Evolutionary conservation across 768 basidiomycete species (phyloP).

Genomic region (Tubosaeta brunneosetosa): DNA sequence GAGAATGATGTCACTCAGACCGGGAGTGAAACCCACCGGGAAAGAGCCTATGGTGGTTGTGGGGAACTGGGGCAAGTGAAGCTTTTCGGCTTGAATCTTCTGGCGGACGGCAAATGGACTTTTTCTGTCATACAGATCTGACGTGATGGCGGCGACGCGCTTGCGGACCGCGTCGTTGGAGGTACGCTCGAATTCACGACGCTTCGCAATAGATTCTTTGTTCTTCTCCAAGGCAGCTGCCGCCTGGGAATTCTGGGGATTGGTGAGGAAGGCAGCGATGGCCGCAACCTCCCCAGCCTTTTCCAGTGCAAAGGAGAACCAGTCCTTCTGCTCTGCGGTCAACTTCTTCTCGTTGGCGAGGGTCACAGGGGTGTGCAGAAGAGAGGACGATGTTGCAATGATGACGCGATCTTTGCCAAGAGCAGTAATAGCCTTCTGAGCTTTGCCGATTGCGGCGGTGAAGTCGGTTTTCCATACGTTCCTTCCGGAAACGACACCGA

Average conservation of each 20-base stretch:
- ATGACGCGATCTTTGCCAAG: constrained; percentile 88
- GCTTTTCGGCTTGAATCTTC: constrained; percentile 81
- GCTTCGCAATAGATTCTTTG: constrained; percentile 84
- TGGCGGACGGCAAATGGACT: constrained; percentile 84
- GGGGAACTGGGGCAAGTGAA: constrained; percentile 94
- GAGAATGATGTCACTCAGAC: not conserved
- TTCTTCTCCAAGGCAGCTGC: constrained; percentile 81
- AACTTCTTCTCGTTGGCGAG: constrained; percentile 90
- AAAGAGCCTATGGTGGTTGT: constrained; percentile 98
- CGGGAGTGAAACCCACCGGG: constrained; percentile 54
- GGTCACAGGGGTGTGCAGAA: constrained; percentile 97
- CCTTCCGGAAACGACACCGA: constrained; percentile 95
- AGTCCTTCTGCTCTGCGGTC: constrained; percentile 84
- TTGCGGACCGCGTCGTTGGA: constrained; percentile 95
- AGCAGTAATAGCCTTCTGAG: constrained; percentile 76
- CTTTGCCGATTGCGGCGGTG: constrained; percentile 70
- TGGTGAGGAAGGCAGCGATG: constrained; percentile 81
- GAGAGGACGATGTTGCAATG: constrained; percentile 93
- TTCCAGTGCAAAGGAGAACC: constrained; percentile 98
- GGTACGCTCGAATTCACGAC: constrained; percentile 88
- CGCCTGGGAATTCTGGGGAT: constrained; percentile 72
- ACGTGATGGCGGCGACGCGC: constrained; percentile 89
- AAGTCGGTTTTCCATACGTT: constrained; percentile 99
- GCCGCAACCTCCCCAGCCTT: constrained; percentile 88
- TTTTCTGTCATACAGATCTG: constrained; percentile 81